Evolutionary conservation across 1,284 basidiomycete genomes (phyloP).

Genomic region (Puccinia horiana): DNA sequence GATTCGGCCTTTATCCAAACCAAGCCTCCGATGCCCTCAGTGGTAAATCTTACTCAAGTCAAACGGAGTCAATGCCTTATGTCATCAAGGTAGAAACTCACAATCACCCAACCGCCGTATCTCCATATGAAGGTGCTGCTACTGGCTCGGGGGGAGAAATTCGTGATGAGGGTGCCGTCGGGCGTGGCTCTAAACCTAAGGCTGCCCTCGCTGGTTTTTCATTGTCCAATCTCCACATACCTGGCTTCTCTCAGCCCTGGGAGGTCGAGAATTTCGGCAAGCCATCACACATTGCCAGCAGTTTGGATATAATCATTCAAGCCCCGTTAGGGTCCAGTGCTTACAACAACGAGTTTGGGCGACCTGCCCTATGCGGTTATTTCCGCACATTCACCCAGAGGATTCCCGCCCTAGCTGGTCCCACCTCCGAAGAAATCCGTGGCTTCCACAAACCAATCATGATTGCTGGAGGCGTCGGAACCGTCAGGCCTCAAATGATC

Average conservation of each 20-base stretch:
- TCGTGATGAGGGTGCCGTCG: constrained; percentile 94
- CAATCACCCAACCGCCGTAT: constrained; percentile 98
- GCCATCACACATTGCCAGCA: constrained; percentile 85
- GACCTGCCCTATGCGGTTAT: constrained; percentile 69
- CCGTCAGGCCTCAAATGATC: constrained; percentile 79
- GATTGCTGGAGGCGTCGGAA: constrained; percentile 96
- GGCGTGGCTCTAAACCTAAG: constrained; percentile 92
- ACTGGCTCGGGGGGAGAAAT: constrained; percentile 98
- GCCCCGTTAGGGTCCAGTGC: constrained; percentile 90
- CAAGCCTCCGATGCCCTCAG: not conserved
- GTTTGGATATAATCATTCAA: constrained; percentile 95
- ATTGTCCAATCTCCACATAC: constrained; percentile 89
- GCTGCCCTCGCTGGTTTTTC: constrained; percentile 92
- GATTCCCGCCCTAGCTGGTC: constrained; percentile 73
- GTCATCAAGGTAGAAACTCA: constrained; percentile 99
- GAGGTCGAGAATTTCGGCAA: constrained; percentile 80
- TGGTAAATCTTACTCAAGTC: constrained; percentile 56
- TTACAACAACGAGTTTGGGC: constrained; percentile 98
- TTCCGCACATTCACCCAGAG: constrained; percentile 57
- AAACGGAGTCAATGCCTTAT: constrained; percentile 76
- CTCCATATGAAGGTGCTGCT: constrained; percentile 93
- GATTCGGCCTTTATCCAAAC: constrained; percentile 65
- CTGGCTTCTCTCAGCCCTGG: constrained; percentile 84
- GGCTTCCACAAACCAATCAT: constrained; percentile 99
- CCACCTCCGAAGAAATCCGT: constrained; percentile 76